Conservation (phyloP, 2,329 filamentous ascomycete species). For the Bipolaris zeicola region DNA sequence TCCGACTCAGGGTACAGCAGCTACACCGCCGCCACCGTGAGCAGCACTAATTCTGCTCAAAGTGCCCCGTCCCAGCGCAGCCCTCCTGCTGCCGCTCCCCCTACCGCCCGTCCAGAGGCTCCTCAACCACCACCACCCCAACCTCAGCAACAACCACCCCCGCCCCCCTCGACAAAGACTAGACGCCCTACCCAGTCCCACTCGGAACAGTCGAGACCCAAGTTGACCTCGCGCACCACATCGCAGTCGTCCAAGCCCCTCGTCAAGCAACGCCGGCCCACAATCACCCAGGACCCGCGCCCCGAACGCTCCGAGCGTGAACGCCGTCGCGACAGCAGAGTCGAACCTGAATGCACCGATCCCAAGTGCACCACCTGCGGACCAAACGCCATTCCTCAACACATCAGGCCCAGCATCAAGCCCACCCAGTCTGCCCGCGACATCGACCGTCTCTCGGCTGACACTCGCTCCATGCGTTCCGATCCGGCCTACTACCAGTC, state of each 20-base stretch:
- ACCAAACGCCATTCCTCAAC: constrained; percentile 10
- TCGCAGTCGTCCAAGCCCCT: constrained; percentile 32
- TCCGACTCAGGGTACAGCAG: constrained; percentile 69
- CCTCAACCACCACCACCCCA: constrained; percentile 5
- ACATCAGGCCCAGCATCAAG: constrained; percentile 19
- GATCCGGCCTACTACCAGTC: constrained; percentile 34
- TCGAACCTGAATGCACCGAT: constrained; percentile 40
- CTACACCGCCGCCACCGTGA: constrained; percentile 59
- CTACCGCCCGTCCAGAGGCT: constrained; percentile 25
- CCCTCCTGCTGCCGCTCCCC: constrained; percentile 24
- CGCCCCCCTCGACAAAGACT: constrained; percentile 7
- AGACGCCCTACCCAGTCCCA: constrained; percentile 5
- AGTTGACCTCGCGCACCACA: constrained; percentile 29
- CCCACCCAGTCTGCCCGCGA: constrained; percentile 40
- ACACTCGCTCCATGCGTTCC: constrained; percentile 38
- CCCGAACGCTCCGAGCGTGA: constrained; percentile 1
- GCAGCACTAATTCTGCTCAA: constrained; percentile 59
- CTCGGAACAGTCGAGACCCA: constrained; percentile 31
- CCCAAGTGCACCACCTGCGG: constrained; percentile 41
- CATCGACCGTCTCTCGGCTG: constrained; percentile 31
- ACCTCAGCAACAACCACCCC: constrained; percentile 21
- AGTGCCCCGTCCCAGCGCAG: constrained; percentile 42
- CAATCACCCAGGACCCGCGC: constrained; percentile 16
- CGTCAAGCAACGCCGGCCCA: constrained; percentile 20
- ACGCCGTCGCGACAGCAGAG: constrained; percentile 14